A percentile compares a stretch with the other conserved stretches of the same genome.
Evolutionary conservation across 2,329 filamentous ascomycete species (phyloP).

Genomic region (Plenodomus biglobosus): DNA sequence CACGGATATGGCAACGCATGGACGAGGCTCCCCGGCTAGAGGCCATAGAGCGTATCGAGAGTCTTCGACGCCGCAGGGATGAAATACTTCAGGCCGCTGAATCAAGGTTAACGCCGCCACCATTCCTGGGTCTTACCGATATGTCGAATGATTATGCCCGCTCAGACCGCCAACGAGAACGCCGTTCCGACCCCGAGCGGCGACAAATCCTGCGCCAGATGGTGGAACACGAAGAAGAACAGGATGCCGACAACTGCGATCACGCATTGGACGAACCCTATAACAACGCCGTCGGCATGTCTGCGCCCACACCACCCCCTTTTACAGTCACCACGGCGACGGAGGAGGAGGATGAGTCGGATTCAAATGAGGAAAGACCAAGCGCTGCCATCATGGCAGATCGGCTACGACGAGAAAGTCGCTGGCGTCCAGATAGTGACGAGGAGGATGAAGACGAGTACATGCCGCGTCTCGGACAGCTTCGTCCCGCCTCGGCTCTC

Average conservation of each 20-base stretch:
- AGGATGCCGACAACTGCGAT: slow-evolving; percentile 35
- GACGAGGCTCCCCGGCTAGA: slow-evolving; percentile 24
- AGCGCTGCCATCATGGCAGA: slow-evolving; percentile 45
- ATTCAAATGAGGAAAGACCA: slow-evolving; percentile 42
- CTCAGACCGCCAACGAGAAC: background rate
- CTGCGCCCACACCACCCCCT: slow-evolving; percentile 43
- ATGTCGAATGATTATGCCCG: slow-evolving; percentile 1
- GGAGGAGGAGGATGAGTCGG: slow-evolving; percentile 37
- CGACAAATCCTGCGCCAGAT: slow-evolving; percentile 16
- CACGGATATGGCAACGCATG: slow-evolving; percentile 30
- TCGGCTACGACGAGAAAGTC: slow-evolving; percentile 42
- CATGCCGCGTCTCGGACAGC: slow-evolving; percentile 22
- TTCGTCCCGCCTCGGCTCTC: slow-evolving; percentile 27
- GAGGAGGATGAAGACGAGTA: slow-evolving; percentile 41
- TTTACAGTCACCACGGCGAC: slow-evolving; percentile 46
- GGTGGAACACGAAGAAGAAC: slow-evolving; percentile 25
- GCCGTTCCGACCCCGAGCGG: slow-evolving; percentile 10
- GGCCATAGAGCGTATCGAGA: slow-evolving; percentile 32
- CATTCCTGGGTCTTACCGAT: background rate
- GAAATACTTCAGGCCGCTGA: background rate
- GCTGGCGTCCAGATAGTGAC: slow-evolving; percentile 41
- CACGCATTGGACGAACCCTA: slow-evolving; percentile 27
- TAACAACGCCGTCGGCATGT: slow-evolving; percentile 27
- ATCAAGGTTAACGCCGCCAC: background rate
- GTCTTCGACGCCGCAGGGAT: slow-evolving; percentile 24